Evolutionary conservation across 176 grass and related monocot species (phyloP).

Genomic region (Triticum turgidum): DNA sequence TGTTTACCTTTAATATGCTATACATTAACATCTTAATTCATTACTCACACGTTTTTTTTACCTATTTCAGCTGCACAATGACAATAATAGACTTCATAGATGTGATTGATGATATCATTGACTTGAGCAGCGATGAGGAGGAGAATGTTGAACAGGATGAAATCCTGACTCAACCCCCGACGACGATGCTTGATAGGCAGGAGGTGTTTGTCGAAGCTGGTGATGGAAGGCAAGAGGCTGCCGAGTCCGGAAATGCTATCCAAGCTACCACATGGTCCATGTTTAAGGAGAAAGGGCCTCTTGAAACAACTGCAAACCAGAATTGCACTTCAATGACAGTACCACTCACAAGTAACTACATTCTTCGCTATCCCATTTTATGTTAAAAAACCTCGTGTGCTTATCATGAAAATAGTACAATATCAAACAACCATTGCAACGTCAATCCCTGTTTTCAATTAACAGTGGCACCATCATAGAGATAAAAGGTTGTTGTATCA

Average conservation of each 20-base stretch:
- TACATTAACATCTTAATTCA: no score
- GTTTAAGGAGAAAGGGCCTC: not conserved
- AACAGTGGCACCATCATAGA: not conserved
- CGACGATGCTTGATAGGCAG: not conserved
- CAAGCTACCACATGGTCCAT: not conserved
- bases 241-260: not conserved
- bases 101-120: not conserved
- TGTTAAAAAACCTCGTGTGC: not conserved
- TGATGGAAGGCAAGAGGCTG: not conserved
- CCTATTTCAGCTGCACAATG: no score
- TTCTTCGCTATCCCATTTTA: not conserved
- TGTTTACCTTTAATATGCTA: no score
- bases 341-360: not conserved
- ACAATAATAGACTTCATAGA: not conserved
- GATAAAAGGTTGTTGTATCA: no score
- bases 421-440: not conserved
- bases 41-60: no score
- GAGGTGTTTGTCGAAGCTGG: not conserved
- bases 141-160: not conserved
- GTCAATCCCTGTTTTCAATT: not conserved
- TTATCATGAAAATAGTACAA: not conserved
- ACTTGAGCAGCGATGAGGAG: not conserved
- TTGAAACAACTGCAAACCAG: not conserved
- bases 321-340: not conserved
- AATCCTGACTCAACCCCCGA: not conserved